phyloP scores from a whole-genome alignment of 192 early-diverging fungal genomes.

The Backusella liffmaniae region DNA sequence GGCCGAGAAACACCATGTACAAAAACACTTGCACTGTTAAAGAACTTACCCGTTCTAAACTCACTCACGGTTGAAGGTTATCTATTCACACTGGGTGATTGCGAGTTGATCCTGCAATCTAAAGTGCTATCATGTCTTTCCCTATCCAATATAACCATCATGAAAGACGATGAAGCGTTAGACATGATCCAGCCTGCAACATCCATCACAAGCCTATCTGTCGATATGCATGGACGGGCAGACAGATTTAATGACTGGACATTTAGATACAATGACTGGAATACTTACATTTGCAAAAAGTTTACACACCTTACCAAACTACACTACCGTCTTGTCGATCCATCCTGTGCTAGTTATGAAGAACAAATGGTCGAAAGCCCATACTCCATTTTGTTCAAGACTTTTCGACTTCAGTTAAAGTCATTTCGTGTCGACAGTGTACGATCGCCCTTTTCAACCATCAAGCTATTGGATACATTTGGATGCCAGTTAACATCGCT shows the following conservation, averaged over 20 bases:
- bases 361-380: neutral
- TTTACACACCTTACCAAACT: neutral
- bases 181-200: neutral
- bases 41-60: neutral
- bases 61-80: neutral
- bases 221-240: neutral
- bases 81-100: neutral
- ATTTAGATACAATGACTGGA: neutral
- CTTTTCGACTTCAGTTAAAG: neutral
- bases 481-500: neutral
- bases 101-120: neutral
- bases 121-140: neutral
- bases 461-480: neutral
- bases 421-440: neutral
- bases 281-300: neutral
- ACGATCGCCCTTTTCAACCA: neutral
- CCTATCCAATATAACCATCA: neutral
- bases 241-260: neutral
- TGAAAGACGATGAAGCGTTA: neutral
- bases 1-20: neutral
- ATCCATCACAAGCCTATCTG: neutral
- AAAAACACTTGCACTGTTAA: neutral
- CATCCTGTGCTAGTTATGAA: neutral
- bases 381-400: neutral
- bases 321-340: neutral